phyloP scores from a whole-genome alignment of 2,329 filamentous ascomycete genomes.

The Pyrenochaeta sp. region DNA sequence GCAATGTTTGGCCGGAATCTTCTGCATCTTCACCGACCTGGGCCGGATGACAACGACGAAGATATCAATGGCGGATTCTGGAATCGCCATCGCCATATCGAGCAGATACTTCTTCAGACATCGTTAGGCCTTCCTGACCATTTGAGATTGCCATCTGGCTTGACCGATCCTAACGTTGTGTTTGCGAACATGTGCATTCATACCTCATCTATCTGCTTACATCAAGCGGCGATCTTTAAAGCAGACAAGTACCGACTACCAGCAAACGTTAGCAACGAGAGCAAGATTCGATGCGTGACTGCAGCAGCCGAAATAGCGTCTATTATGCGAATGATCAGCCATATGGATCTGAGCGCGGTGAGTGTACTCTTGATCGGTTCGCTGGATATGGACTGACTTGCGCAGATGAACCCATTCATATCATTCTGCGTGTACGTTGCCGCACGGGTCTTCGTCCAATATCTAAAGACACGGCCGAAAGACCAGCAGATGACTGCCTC shows the following conservation, averaged over 20 bases:
- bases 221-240: conserved; percentile 98
- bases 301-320: conserved; percentile 92
- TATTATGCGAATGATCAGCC: conserved; percentile 94
- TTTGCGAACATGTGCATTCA: conserved; percentile 98
- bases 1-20: conserved; percentile 91
- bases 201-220: conserved; percentile 95
- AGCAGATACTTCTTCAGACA: conserved; percentile 89
- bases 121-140: conserved; percentile 81
- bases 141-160: conserved; percentile 78
- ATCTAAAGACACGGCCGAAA: conserved; percentile 90
- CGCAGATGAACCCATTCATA: conserved; percentile 91
- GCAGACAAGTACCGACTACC: conserved; percentile 88
- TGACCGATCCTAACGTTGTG: conserved; percentile 83
- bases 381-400: conserved; percentile 20
- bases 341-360: conserved; percentile 84
- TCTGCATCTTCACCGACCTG: conserved; percentile 87
- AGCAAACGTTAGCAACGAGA: conserved; percentile 80
- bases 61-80: conserved; percentile 95
- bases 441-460: conserved; percentile 93
- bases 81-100: conserved; percentile 89
- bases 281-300: conserved; percentile 90
- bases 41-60: conserved; percentile 79
- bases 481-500: conserved; percentile 81
- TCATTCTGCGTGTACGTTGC: conserved; percentile 97
- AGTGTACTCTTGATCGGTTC: conserved; percentile 46